Evolutionary conservation across 495 filamentous ascomycete genomes (phyloP), one percentile per base, ranked within the genome.

Genomic region (Bryoglossum gracile): DNA sequence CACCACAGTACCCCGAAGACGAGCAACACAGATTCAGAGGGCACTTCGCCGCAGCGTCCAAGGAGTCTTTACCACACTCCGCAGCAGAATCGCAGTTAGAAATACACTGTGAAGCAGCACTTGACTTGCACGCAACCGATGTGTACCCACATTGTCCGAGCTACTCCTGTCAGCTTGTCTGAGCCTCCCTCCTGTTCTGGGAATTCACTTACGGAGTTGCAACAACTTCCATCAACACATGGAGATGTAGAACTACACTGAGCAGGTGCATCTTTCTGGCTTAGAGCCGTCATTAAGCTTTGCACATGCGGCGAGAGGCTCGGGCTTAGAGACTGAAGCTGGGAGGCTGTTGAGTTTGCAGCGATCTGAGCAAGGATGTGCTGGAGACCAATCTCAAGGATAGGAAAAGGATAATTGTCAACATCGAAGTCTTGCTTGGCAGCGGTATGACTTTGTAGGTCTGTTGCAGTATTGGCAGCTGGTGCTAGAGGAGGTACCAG

Each of bases 21-120:
- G 51, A 54, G 38, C 55, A 58, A 26, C 55, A 58, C 22, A 58
- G 6, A 33, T 54, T 47, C 14, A 54, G 28, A 4, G 55, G 55
- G 21, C 55, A 58, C 26, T 50, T 57, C 34, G 45, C 32, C 2
- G 43, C 42, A 10, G 46, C 54, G 33, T 53, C 24, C 6, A 53
- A 22, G 3, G 51, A 53, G 23, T 53, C 37, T 4, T 33, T 18
- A 4, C 51, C 51, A 30, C 51, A 53, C 43, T 26, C 43, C 23
- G 51, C 51, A 14, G 26, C 17, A 13, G 51, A 43, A 48, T 53
- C 23, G 16, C 51, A 53, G 17, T 53, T 53, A 4, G 51, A 53
- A 16, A 53, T 53, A 23, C 44, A 48, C 8, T 26, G 43, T 5
- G 51, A 46, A 0, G 51, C 4, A 13, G 43, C 37, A 8, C 36